Conservation (phyloP, 225 moss, liverwort and hornwort genomes). For the Rhytidiadelphus loreus region DNA sequence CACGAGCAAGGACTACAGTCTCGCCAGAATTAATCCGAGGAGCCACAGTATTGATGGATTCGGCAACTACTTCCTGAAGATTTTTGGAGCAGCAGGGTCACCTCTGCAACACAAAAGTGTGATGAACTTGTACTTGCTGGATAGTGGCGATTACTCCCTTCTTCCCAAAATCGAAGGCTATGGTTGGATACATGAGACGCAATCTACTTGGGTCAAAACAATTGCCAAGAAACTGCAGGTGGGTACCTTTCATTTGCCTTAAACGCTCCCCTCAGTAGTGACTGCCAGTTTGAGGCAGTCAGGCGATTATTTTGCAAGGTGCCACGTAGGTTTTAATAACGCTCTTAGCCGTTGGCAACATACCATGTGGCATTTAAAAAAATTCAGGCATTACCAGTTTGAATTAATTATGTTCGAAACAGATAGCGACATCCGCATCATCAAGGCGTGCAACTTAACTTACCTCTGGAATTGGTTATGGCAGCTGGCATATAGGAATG, state of each 20-base stretch:
- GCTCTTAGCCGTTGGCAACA: background rate
- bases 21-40: conserved; percentile 34
- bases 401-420: background rate
- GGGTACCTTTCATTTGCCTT: background rate
- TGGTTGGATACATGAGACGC: conserved; percentile 57
- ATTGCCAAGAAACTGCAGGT: conserved; percentile 23
- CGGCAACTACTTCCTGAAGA: conserved; percentile 34
- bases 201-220: conserved; percentile 29
- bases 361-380: background rate
- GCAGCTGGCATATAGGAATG: conserved; percentile 5
- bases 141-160: conserved; percentile 51
- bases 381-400: background rate
- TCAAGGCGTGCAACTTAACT: background rate
- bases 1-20: conserved; percentile 35
- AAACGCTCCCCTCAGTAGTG: background rate
- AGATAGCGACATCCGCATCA: background rate
- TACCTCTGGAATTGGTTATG: background rate
- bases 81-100: conserved; percentile 18
- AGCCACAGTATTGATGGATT: conserved; percentile 32
- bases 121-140: conserved; percentile 52
- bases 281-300: too few species aligned
- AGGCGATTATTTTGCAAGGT: background rate
- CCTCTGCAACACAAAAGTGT: conserved; percentile 26
- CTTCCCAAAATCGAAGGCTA: conserved; percentile 25
- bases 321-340: background rate